Percentiles rank a stretch among this genome's conserved stretches.
Evolutionary conservation across 495 filamentous ascomycete species (phyloP).

Genomic region (Staphylotrichum tortipilum): DNA sequence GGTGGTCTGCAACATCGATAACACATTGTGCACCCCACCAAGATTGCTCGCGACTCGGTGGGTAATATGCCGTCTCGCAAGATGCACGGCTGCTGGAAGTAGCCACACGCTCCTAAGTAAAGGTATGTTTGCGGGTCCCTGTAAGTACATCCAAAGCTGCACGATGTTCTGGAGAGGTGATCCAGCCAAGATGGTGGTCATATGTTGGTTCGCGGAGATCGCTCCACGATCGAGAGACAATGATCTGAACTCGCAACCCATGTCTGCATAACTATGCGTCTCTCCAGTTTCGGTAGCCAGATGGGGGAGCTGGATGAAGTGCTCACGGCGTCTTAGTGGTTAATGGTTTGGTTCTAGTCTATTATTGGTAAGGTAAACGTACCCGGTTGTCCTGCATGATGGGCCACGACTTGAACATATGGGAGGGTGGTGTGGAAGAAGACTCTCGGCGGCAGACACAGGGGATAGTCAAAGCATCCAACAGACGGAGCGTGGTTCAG

Average conservation of each 20-base stretch:
- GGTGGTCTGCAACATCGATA: no score
- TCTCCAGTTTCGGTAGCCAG: slow-evolving; percentile 4
- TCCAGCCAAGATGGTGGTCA: neutral
- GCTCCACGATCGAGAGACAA: neutral
- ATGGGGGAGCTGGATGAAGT: neutral
- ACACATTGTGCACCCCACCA: no score
- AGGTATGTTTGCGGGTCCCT: no score
- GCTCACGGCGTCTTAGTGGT: slow-evolving; percentile 3
- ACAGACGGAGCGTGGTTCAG: neutral
- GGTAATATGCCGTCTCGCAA: no score
- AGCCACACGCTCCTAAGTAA: no score
- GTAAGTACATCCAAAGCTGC: no score
- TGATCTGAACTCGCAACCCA: slow-evolving; percentile 4
- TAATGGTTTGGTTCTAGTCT: slow-evolving; percentile 5
- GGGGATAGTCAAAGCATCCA: neutral
- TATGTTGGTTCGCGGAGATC: slow-evolving; percentile 4
- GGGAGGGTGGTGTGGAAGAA: slow-evolving; percentile 8
- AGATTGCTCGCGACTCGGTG: no score
- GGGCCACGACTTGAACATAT: slow-evolving; percentile 2
- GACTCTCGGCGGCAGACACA: slow-evolving; percentile 3
- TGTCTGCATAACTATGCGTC: slow-evolving; percentile 8
- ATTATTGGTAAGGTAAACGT: slow-evolving; percentile 7
- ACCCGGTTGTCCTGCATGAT: slow-evolving; percentile 7
- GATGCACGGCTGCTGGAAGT: no score
- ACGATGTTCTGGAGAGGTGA: no score